These are phyloP conservation scores for Kodamaea suecica DNA, from an alignment of 1,139 yeast species.

Conservation along the genomic window DNA sequence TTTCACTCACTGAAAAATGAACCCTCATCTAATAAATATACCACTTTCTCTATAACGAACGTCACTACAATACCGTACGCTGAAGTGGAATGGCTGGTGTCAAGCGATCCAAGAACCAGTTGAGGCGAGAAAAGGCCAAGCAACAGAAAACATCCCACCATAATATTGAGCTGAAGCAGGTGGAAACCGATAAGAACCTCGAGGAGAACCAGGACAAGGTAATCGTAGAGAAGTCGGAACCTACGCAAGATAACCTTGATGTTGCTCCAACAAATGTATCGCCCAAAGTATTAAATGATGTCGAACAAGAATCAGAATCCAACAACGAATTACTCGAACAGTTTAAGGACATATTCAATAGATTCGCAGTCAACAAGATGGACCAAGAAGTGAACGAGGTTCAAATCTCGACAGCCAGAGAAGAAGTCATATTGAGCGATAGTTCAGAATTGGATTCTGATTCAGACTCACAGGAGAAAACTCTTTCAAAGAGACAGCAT, in stretches of 20 bases:
- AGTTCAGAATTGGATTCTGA: slow-evolving; percentile 6
- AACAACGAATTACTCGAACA: slow-evolving; percentile 25
- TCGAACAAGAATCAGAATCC: neutral
- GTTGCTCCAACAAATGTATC: neutral
- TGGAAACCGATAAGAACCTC: neutral
- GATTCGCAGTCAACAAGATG: slow-evolving; percentile 33
- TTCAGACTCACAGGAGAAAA: slow-evolving; percentile 2
- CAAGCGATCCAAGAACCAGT: slow-evolving; percentile 55
- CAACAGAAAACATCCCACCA: slow-evolving; percentile 44
- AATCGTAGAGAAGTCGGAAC: neutral
- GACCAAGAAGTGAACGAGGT: slow-evolving; percentile 17
- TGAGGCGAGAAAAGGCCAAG: slow-evolving; percentile 60
- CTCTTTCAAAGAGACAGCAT: slow-evolving; percentile 11
- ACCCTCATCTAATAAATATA: too few relatives aligned
- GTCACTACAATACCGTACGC: neutral
- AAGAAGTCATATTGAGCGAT: slow-evolving; percentile 1
- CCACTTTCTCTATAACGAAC: too few relatives aligned
- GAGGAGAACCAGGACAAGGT: neutral
- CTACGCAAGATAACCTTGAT: neutral
- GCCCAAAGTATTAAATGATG: too few relatives aligned
- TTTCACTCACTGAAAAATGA: too few relatives aligned
- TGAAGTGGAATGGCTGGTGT: neutral
- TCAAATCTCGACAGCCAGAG: slow-evolving; percentile 5
- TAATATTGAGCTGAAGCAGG: too few relatives aligned
- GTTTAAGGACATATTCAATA: slow-evolving; percentile 40